A percentile compares a stretch with the other conserved stretches of the same genome.
These are phyloP conservation scores for Geotrichum reessii DNA, from an alignment of 1,139 yeast genomes.

Conservation along the genomic window DNA sequence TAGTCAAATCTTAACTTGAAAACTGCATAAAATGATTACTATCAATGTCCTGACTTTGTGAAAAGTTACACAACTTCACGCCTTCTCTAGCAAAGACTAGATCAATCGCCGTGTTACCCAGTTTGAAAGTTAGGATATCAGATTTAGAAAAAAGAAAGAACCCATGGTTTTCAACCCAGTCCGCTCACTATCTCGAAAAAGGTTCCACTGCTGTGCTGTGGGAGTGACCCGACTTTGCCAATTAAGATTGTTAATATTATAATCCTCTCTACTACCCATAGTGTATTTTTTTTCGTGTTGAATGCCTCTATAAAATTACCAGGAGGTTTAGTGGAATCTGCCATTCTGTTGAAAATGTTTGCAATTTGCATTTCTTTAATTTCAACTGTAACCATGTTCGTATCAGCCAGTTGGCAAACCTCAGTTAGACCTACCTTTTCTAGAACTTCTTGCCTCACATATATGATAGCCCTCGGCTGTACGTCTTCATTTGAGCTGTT, in stretches of 20 bases:
- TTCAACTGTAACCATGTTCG: not conserved
- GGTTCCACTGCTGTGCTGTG: not conserved
- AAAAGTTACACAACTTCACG: not conserved
- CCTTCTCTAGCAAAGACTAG: not conserved
- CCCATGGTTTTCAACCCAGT: not conserved
- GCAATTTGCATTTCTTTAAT: not conserved
- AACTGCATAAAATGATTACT: not conserved
- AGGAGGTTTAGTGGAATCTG: not conserved
- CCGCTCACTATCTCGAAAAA: not conserved
- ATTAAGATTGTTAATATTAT: not conserved
- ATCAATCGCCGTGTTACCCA: not conserved
- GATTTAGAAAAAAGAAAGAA: not conserved
- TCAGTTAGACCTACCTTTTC: not conserved
- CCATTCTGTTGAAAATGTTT: not conserved
- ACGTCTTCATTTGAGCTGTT: not conserved
- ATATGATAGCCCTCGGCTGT: not conserved
- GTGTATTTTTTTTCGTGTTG: not conserved
- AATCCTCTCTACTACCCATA: not conserved
- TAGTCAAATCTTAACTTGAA: not conserved
- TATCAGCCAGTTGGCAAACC: not conserved
- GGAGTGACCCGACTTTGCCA: not conserved
- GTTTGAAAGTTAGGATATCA: not conserved
- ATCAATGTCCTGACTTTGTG: not conserved
- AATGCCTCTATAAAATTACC: not conserved
- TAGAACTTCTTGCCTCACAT: not conserved